Evolutionary conservation across 2,329 filamentous ascomycete genomes (phyloP).

Genomic region (Setomelanomma holmii): DNA sequence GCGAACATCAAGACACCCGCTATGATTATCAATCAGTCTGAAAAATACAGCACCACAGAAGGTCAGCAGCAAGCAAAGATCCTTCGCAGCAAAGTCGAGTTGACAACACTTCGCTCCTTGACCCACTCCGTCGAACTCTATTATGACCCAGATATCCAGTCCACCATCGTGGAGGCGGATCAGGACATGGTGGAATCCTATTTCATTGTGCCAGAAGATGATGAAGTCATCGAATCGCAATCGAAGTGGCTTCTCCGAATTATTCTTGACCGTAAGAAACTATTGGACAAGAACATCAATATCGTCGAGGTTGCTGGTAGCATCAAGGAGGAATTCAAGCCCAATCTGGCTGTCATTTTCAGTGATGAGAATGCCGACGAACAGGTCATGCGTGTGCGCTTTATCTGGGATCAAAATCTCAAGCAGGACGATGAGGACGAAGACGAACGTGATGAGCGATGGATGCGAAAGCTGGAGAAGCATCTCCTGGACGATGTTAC

Average conservation of each 20-base stretch:
- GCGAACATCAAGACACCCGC: constrained; percentile 98
- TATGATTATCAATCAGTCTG: constrained; percentile 88
- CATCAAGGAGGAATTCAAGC: constrained; percentile 86
- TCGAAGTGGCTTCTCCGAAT: constrained; percentile 96
- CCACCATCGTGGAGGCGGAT: constrained; percentile 87
- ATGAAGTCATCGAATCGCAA: constrained; percentile 67
- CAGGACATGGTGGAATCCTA: constrained; percentile 95
- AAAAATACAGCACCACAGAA: constrained; percentile 58
- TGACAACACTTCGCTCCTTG: constrained; percentile 90
- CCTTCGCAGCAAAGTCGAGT: constrained; percentile 88
- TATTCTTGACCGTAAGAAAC: constrained; percentile 88
- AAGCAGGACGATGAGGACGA: constrained; percentile 76
- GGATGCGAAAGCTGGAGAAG: constrained; percentile 85
- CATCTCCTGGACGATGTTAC: constrained; percentile 92
- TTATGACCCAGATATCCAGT: constrained; percentile 90
- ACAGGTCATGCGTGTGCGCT: constrained; percentile 90
- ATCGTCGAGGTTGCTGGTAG: constrained; percentile 89
- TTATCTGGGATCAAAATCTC: constrained; percentile 65
- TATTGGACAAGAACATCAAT: constrained; percentile 91
- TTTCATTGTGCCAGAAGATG: constrained; percentile 87
- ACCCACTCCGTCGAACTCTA: constrained; percentile 94
- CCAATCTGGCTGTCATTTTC: constrained; percentile 84
- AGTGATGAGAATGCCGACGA: constrained; percentile 98
- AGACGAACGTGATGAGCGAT: constrained; percentile 76
- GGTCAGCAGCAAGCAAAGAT: constrained; percentile 83